These are phyloP conservation scores for Leptographium lundbergii DNA, from an alignment of 2,329 filamentous ascomycete genomes.

Conservation along the genomic window DNA sequence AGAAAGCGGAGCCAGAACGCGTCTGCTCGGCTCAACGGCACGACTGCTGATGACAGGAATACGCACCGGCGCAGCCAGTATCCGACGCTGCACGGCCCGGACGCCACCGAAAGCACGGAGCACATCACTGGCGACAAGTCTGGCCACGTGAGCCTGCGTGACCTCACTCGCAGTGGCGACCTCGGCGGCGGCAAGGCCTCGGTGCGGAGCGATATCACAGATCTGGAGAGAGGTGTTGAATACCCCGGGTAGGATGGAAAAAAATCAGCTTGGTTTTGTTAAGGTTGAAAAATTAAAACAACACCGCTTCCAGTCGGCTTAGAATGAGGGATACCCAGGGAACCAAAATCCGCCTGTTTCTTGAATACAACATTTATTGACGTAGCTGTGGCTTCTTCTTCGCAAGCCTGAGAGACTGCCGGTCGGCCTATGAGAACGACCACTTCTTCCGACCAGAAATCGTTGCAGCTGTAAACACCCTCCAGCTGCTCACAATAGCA, in stretches of 20 bases:
- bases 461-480: too few relatives aligned
- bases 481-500: too few relatives aligned
- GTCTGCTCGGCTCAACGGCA: not conserved
- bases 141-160: not conserved
- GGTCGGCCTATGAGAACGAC: too few relatives aligned
- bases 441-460: too few relatives aligned
- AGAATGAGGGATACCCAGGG: not conserved
- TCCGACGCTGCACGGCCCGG: not conserved
- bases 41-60: not conserved
- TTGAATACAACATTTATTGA: not conserved
- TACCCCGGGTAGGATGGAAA: not conserved
- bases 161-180: not conserved
- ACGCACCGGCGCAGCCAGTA: not conserved
- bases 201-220: not conserved
- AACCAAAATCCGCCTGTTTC: not conserved
- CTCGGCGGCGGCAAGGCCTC: not conserved
- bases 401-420: too few relatives aligned
- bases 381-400: too few relatives aligned
- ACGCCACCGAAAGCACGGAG: slow-evolving; percentile 7
- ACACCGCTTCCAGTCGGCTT: not conserved
- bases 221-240: not conserved
- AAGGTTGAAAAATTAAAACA: not conserved
- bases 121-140: slow-evolving; percentile 3
- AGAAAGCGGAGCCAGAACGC: not conserved
- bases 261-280: not conserved